phyloP scores from a whole-genome alignment of 805 yeast species.

The Clavispora vitiphila region DNA sequence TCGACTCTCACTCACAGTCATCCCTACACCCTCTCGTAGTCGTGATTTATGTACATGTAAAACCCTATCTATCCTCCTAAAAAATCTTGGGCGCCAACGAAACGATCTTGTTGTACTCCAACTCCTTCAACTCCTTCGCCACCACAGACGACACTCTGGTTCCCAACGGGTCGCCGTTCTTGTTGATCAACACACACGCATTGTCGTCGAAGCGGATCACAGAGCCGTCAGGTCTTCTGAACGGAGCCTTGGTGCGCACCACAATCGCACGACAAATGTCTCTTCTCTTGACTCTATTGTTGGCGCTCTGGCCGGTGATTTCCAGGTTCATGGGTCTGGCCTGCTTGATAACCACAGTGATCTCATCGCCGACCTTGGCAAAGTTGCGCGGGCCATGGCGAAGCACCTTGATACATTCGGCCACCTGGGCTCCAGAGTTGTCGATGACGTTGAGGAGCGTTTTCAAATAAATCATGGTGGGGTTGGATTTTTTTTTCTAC shows the following conservation, averaged over 20 bases:
- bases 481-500: conserved; percentile 1
- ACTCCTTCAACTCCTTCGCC: conserved; percentile 82
- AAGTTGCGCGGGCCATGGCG: conserved; percentile 81
- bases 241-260: conserved; percentile 82
- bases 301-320: conserved; percentile 67
- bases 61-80: conserved; percentile 3
- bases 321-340: conserved; percentile 73
- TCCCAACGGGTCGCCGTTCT: conserved; percentile 90
- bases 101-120: conserved; percentile 78
- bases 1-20: not conserved
- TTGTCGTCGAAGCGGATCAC: conserved; percentile 87
- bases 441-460: conserved; percentile 86
- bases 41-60: conserved; percentile 2
- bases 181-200: conserved; percentile 92
- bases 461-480: conserved; percentile 78
- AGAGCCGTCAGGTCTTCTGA: conserved; percentile 81
- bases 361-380: conserved; percentile 85
- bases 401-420: conserved; percentile 92
- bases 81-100: conserved; percentile 76
- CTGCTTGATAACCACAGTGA: conserved; percentile 90
- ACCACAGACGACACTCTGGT: conserved; percentile 88
- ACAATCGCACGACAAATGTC: conserved; percentile 95
- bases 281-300: conserved; percentile 85
- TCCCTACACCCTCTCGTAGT: not conserved
- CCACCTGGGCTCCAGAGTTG: conserved; percentile 92